Evolutionary conservation across 371 early-diverging fungal genomes (phyloP).

Genomic region (Apophysomyces sp.): DNA sequence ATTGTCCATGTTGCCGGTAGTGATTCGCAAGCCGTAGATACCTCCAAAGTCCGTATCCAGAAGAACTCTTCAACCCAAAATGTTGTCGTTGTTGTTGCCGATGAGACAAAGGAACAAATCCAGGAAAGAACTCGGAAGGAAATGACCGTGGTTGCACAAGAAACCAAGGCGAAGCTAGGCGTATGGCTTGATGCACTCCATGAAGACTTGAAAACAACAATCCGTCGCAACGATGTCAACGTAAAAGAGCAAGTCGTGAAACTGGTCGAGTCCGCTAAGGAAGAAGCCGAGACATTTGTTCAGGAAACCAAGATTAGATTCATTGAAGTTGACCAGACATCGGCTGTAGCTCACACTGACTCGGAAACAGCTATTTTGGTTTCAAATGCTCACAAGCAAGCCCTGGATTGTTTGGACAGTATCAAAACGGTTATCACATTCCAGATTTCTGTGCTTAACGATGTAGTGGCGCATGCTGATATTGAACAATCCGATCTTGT

Average conservation of each 20-base stretch:
- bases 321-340: not conserved
- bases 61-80: not conserved
- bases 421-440: conserved; percentile 22
- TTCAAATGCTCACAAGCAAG: conserved; percentile 27
- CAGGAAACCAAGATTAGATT: conserved; percentile 9
- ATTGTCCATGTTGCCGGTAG: not conserved
- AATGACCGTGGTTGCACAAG: conserved; percentile 28
- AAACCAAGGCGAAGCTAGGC: conserved; percentile 23
- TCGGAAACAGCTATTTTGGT: not conserved
- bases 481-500: not conserved
- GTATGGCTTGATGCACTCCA: conserved; percentile 31
- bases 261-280: conserved; percentile 17
- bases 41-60: conserved; percentile 6
- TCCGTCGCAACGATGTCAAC: conserved; percentile 24
- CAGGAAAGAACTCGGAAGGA: conserved; percentile 29
- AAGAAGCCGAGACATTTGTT: conserved; percentile 14
- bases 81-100: conserved; percentile 18
- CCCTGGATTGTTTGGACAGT: conserved; percentile 25
- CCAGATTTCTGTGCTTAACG: conserved; percentile 19
- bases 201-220: conserved; percentile 18
- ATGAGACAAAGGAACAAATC: conserved; percentile 29
- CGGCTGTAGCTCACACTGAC: conserved; percentile 1
- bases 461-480: conserved; percentile 17
- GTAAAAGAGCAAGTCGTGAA: conserved; percentile 13
- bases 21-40: conserved; percentile 4